Base-by-base conservation (phyloP, 192 early-diverging fungal species). In the Podila verticillata region DNA sequence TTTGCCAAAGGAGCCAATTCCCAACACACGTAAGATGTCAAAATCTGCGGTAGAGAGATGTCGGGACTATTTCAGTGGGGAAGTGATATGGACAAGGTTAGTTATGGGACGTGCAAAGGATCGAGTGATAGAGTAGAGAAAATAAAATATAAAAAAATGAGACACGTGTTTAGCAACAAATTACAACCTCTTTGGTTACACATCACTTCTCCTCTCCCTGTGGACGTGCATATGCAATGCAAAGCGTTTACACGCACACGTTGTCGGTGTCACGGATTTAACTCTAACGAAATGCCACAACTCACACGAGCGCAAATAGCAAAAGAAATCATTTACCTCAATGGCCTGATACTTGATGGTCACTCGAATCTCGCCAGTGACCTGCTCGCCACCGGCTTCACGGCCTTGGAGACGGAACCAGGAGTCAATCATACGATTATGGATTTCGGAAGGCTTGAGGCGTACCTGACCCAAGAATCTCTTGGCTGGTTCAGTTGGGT, bases 1-100 rank as follows among this genome's bases (percentile, higher is more conserved):
- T 63, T 94, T 95, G 47, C 94, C 94, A 84, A 95, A 95, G 28
- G 87, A 89, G 13, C 94, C 94, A 67, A 90, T 90, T 5, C 94
- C 94, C 32, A 95, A 83, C 0, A 94, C 84, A 51, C 93, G 90
- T 0, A 95, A 67, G n/a, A 93, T 86, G 20, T 90, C 89, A 66
- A 95, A 95, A 54, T 80, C 82, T 7, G 66, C 71, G 4, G 87
- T 84, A 15, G 84, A 84, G 8, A 86, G 15, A 57, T 86, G 80
- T 12, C 72, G 62, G 26, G 75, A 80, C 82, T 86, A 57, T 48
- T 10, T 2, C 29, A 47, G 36, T 44, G 44, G 44, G 66, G 8
- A 60, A 22, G 31, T 29, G 54, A 48, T 48, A 57, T 54, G 57
- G 59, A 44, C 48, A 44, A 34, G 69, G 56, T 74, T 48, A 44